phyloP scores from a whole-genome alignment of 768 basidiomycete species.

The Collybia nuda region DNA sequence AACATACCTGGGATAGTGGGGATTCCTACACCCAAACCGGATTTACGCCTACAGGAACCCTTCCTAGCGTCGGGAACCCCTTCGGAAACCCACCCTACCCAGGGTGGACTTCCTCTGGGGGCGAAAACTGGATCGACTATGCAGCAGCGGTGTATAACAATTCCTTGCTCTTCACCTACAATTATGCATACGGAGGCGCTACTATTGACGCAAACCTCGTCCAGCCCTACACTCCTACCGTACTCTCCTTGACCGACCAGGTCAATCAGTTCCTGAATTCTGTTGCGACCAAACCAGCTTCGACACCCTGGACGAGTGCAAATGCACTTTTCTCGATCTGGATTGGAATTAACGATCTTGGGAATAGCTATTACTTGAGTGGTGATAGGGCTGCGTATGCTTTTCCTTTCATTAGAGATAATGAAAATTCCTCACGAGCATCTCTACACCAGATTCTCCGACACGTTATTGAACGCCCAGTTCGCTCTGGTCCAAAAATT shows the following conservation, averaged over 20 bases:
- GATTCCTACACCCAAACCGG: slow-evolving; percentile 63
- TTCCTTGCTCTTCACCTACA: slow-evolving; percentile 56
- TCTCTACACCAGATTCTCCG: slow-evolving; percentile 37
- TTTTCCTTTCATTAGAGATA: neutral
- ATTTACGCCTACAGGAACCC: slow-evolving; percentile 38
- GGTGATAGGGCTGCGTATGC: slow-evolving; percentile 49
- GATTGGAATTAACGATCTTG: slow-evolving; percentile 75
- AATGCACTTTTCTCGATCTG: slow-evolving; percentile 65
- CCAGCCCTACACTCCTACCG: slow-evolving; percentile 47
- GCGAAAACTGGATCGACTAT: slow-evolving; percentile 61
- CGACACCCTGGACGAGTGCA: slow-evolving; percentile 52
- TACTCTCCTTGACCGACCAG: slow-evolving; percentile 58
- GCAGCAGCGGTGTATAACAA: slow-evolving; percentile 52
- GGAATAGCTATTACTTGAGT: slow-evolving; percentile 46
- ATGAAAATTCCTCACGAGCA: neutral
- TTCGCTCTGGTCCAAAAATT: slow-evolving; percentile 50
- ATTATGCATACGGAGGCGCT: slow-evolving; percentile 67
- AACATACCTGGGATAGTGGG: slow-evolving; percentile 31
- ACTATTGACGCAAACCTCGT: slow-evolving; percentile 63
- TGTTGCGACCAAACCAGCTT: slow-evolving; percentile 45
- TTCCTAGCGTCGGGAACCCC: slow-evolving; percentile 45
- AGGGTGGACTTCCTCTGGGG: slow-evolving; percentile 52
- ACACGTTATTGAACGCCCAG: slow-evolving; percentile 45
- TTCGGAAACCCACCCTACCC: slow-evolving; percentile 57
- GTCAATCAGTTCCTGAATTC: slow-evolving; percentile 55